A percentile compares a stretch with the other conserved stretches of the same genome.
These are phyloP conservation scores for Eucalyptus cloeziana DNA, from an alignment of 345 rosid species.

Conservation along the genomic window DNA sequence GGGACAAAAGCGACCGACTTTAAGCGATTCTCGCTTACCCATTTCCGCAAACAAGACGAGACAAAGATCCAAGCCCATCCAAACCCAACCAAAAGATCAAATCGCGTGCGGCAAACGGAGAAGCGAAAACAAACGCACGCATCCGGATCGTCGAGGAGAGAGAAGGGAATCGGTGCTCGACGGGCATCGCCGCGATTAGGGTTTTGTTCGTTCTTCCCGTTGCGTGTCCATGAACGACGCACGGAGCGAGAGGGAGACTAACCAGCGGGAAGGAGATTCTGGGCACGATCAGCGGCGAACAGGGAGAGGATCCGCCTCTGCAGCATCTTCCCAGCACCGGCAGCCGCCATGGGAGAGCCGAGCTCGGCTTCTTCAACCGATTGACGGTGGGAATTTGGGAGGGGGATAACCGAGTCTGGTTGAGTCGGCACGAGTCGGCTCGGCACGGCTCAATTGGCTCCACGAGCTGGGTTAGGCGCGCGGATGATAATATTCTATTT, in stretches of 20 bases:
- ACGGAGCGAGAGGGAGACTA: background rate
- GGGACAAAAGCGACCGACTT: background rate
- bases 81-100: background rate
- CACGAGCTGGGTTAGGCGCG: background rate
- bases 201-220: background rate
- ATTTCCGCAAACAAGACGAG: background rate
- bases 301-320: conserved; percentile 18
- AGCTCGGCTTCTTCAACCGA: background rate
- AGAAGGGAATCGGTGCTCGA: background rate
- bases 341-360: background rate
- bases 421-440: background rate
- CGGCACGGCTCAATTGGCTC: background rate
- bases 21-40: background rate
- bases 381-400: background rate
- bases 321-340: background rate
- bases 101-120: background rate
- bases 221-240: background rate
- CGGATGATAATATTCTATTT: too few species aligned
- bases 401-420: background rate
- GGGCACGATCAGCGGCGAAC: background rate
- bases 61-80: background rate
- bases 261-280: conserved; percentile 3
- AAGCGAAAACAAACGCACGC: background rate
- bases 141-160: accelerated
- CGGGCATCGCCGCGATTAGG: background rate